These are phyloP conservation scores for Ophiostoma novo-ulmi DNA, from an alignment of 2,329 filamentous ascomycete species.

Conservation along the genomic window DNA sequence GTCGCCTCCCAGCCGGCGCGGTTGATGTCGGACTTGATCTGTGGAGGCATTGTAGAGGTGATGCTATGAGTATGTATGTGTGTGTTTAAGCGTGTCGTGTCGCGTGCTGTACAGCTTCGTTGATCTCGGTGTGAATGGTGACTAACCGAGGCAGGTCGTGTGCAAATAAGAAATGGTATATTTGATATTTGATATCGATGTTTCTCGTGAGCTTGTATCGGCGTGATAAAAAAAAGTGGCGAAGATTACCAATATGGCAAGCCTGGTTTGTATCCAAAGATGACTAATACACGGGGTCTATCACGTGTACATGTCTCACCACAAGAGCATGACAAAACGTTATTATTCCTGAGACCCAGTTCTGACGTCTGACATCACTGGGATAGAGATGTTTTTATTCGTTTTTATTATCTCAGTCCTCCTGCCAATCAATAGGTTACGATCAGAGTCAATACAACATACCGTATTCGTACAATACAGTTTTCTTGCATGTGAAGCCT, in stretches of 20 bases:
- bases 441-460: not conserved
- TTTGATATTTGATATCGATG: not conserved
- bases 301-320: not conserved
- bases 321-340: not conserved
- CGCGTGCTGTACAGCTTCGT: not conserved
- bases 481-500: not conserved
- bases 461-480: not conserved
- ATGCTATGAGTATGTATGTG: not conserved
- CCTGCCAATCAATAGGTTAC: not conserved
- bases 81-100: not conserved
- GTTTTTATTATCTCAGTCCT: not conserved
- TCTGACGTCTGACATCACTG: not conserved
- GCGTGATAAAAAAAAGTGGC: conserved; percentile 13
- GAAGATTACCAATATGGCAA: conserved; percentile 12
- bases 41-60: conserved; percentile 54
- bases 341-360: not conserved
- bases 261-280: not conserved
- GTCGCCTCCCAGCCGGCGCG: conserved; percentile 94
- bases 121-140: not conserved
- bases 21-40: conserved; percentile 95
- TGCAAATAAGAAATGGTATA: not conserved
- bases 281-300: not conserved
- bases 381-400: not conserved
- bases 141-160: not conserved
- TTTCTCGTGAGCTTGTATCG: not conserved